phyloP scores from a whole-genome alignment of 2,329 filamentous ascomycete genomes.

The Scedosporium aurantiacum region DNA sequence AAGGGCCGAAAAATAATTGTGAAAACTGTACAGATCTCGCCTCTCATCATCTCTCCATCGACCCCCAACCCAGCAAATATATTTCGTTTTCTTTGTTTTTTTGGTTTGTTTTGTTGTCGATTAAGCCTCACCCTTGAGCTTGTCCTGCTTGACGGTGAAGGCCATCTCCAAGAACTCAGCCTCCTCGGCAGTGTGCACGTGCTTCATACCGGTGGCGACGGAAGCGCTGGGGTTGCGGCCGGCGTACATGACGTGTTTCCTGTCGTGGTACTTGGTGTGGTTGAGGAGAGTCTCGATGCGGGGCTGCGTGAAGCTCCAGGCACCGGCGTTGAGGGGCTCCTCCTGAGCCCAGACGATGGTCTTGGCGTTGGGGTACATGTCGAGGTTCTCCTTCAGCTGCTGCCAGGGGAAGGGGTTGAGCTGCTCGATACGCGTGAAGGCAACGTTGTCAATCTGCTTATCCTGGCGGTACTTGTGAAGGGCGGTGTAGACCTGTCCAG shows the following conservation, averaged over 20 bases:
- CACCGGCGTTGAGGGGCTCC: constrained; percentile 93
- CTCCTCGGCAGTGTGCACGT: constrained; percentile 84
- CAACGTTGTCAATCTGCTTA: constrained; percentile 78
- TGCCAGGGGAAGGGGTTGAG: constrained; percentile 99
- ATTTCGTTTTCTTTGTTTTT: not conserved
- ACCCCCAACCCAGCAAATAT: not conserved
- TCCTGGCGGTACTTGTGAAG: constrained; percentile 84
- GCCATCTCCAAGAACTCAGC: constrained; percentile 63
- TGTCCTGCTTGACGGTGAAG: constrained; percentile 54
- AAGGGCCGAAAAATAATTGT: not conserved
- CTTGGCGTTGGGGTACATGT: constrained; percentile 94
- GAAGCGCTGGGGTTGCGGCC: constrained; percentile 87
- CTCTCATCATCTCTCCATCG: not conserved
- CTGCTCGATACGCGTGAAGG: constrained; percentile 93
- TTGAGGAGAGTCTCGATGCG: constrained; percentile 95
- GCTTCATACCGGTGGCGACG: constrained; percentile 88
- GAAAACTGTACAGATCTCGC: too few species aligned
- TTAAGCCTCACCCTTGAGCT: constrained; percentile 50
- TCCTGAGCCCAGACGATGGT: constrained; percentile 97
- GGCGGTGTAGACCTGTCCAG: constrained; percentile 85
- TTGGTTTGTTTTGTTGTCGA: not conserved
- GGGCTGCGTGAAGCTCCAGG: constrained; percentile 95
- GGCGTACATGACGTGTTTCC: constrained; percentile 94
- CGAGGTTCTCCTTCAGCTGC: constrained; percentile 90
- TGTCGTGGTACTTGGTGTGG: constrained; percentile 81